A percentile compares a stretch with the other conserved stretches of the same genome.
These are phyloP conservation scores for Dichotomocladium elegans DNA, from an alignment of 371 early-diverging fungal genomes.

Conservation along the genomic window DNA sequence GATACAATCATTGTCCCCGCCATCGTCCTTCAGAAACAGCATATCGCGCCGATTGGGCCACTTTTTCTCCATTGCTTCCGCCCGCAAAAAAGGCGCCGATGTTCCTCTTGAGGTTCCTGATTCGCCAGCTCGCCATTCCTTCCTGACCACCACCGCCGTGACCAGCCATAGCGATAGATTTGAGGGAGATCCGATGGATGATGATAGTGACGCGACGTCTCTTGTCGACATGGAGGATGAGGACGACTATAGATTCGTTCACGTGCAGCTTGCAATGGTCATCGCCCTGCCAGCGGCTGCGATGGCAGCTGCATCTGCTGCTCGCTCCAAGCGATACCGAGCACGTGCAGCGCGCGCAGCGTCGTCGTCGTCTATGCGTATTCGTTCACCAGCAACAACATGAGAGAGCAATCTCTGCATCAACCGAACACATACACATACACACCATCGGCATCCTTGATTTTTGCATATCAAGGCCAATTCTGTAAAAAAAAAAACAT, in stretches of 20 bases:
- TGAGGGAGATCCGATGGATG: not conserved
- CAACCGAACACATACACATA: too few species aligned
- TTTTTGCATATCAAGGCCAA: too few species aligned
- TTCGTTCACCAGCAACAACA: too few species aligned
- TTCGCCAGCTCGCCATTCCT: too few species aligned
- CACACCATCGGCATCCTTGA: too few species aligned
- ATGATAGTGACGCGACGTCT: not conserved
- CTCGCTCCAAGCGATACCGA: slow-evolving; percentile 5
- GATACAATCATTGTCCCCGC: not conserved
- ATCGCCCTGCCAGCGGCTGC: slow-evolving; percentile 1
- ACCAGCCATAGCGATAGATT: not conserved
- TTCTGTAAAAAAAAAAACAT: too few species aligned
- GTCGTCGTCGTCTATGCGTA: too few species aligned
- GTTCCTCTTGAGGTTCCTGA: too few species aligned
- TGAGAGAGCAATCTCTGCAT: too few species aligned
- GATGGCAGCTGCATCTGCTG: slow-evolving; percentile 6
- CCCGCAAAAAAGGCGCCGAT: too few species aligned
- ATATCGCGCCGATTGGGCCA: not conserved
- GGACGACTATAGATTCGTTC: not conserved
- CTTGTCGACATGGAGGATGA: not conserved
- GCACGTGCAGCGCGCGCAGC: slow-evolving; percentile 3
- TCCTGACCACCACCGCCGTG: not conserved
- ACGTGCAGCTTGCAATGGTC: not conserved
- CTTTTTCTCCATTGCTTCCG: not conserved
- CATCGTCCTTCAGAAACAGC: not conserved